Evolutionary conservation across 1,139 yeast species (phyloP).

Genomic region (Magnusiomyces fungicola): DNA sequence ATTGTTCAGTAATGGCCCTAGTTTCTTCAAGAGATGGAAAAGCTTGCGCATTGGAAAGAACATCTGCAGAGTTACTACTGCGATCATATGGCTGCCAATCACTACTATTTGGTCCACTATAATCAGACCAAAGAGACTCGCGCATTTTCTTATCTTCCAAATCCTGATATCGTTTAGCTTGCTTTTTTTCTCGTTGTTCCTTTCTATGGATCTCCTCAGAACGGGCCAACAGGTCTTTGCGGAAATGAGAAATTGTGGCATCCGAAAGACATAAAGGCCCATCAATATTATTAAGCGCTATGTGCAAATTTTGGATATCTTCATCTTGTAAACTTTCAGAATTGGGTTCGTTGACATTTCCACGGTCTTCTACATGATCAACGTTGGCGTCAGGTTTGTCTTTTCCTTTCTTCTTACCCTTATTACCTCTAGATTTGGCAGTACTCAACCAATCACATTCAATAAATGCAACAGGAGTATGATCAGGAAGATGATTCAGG

Average conservation of each 20-base stretch:
- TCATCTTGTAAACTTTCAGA: too few species aligned
- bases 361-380: neutral
- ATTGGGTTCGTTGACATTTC: too few species aligned
- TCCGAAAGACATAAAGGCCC: neutral
- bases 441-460: slow-evolving; percentile 71
- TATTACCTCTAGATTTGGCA: neutral
- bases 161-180: neutral
- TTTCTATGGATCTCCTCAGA: neutral
- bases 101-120: slow-evolving; percentile 1
- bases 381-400: neutral
- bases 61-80: neutral
- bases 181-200: slow-evolving; percentile 1
- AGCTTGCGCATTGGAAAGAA: neutral
- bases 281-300: too few species aligned
- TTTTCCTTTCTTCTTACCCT: neutral
- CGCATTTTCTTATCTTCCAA: slow-evolving; percentile 4
- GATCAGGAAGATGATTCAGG: slow-evolving; percentile 73
- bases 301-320: too few species aligned
- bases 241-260: neutral
- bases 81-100: neutral
- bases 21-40: slow-evolving; percentile 1
- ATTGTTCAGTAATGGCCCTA: neutral
- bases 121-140: neutral
- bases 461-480: slow-evolving; percentile 74
- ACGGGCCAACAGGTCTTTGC: neutral